Conservation (phyloP, 148 eudicot genomes). For the Arbutus unedo region DNA sequence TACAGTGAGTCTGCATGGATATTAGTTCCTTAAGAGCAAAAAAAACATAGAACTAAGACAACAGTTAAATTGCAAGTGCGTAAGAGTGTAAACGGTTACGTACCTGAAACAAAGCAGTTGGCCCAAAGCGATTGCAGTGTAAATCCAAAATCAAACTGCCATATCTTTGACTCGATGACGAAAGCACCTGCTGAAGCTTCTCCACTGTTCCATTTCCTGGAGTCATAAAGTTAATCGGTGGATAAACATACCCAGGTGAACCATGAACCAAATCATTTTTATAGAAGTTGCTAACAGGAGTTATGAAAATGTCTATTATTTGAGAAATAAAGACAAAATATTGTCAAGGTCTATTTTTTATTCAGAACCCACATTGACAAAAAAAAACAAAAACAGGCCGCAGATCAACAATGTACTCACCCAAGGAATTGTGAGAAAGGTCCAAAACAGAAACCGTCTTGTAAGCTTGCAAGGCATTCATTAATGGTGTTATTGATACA, state of each 20-base stretch:
- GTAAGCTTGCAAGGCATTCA: conserved; percentile 76
- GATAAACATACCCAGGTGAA: conserved; percentile 11
- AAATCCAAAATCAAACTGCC: conserved; percentile 83
- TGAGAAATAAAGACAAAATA: neutral
- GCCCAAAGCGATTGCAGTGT: conserved; percentile 85
- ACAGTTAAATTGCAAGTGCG: neutral
- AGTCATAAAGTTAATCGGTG: conserved; percentile 19
- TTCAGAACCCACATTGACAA: neutral
- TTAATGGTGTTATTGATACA: conserved; percentile 67
- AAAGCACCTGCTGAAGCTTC: conserved; percentile 63
- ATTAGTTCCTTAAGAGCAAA: neutral
- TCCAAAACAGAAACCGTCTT: conserved; percentile 66
- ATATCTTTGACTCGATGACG: conserved; percentile 63
- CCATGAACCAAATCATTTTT: neutral
- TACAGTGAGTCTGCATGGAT: neutral
- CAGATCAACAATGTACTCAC: conserved; percentile 32
- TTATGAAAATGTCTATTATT: neutral
- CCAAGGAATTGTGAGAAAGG: conserved; percentile 88
- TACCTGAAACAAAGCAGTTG: conserved; percentile 82
- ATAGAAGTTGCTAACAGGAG: neutral
- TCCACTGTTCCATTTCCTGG: conserved; percentile 88
- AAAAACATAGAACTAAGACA: neutral
- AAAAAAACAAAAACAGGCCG: neutral
- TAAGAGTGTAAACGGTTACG: conserved; percentile 5
- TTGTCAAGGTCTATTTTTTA: neutral